These are phyloP conservation scores for Phytophthora parvispora DNA, from an alignment of 352 stramenopile species.

Conservation along the genomic window DNA sequence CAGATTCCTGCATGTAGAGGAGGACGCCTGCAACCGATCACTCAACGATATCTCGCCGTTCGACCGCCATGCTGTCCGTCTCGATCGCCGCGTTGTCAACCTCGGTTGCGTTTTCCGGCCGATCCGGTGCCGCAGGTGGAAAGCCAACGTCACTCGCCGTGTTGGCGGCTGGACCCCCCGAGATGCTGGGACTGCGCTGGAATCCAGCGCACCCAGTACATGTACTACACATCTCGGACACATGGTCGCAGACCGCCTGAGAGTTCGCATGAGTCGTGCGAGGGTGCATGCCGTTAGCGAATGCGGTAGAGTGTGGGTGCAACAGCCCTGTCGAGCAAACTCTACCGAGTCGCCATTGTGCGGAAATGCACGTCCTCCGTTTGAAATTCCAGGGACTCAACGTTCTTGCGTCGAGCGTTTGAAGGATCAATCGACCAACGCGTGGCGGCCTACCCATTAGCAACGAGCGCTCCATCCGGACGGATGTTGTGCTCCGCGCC, in stretches of 20 bases:
- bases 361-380: constrained; percentile 1
- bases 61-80: background rate
- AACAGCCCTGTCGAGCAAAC: background rate
- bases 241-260: background rate
- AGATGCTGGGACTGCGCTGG: background rate
- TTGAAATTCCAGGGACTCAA: constrained; percentile 13
- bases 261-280: background rate
- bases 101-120: background rate
- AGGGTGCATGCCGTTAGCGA: background rate
- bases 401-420: constrained; percentile 4
- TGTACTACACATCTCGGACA: too few species aligned
- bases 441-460: constrained; percentile 19
- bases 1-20: background rate
- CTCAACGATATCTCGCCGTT: background rate
- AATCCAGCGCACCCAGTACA: background rate
- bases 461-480: constrained; percentile 12
- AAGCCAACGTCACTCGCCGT: background rate
- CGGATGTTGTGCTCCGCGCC: background rate
- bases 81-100: background rate
- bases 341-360: background rate
- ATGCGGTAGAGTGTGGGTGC: background rate
- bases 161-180: background rate
- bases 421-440: constrained; percentile 10
- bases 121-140: background rate
- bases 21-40: background rate